Evolutionary conservation across 495 filamentous ascomycete species (phyloP).

Genomic region (Aspergillus bertholletiae): DNA sequence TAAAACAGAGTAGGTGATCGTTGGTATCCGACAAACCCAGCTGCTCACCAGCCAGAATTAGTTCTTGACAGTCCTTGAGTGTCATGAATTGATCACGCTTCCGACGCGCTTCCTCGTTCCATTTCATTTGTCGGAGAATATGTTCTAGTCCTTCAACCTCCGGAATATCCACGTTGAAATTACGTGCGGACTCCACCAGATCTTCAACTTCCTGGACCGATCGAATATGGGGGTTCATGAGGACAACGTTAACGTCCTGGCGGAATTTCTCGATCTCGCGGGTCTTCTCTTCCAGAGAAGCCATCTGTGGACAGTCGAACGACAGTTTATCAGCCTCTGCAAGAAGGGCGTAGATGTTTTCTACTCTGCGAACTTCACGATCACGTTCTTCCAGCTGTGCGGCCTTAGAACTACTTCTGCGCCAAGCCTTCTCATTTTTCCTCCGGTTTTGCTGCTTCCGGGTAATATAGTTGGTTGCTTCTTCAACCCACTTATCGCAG

Average conservation of each 20-base stretch:
- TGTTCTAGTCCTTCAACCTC: conserved; percentile 83
- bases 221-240: conserved; percentile 57
- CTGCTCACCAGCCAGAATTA: conserved; percentile 71
- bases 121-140: conserved; percentile 79
- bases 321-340: conserved; percentile 80
- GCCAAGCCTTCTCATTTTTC: conserved; percentile 94
- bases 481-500: conserved; percentile 97
- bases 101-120: conserved; percentile 74
- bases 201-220: conserved; percentile 79
- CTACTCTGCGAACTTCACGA: conserved; percentile 82
- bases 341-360: conserved; percentile 83
- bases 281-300: conserved; percentile 79
- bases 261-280: conserved; percentile 87
- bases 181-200: conserved; percentile 78
- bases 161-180: conserved; percentile 91
- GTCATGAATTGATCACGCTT: conserved; percentile 59
- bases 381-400: conserved; percentile 87
- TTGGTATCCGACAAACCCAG: conserved; percentile 75
- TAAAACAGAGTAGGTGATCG: conserved; percentile 70
- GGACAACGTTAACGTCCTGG: conserved; percentile 64
- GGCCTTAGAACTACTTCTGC: conserved; percentile 68
- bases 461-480: conserved; percentile 94
- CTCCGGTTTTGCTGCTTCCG: conserved; percentile 97
- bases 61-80: conserved; percentile 70
- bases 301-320: conserved; percentile 94